These are phyloP conservation scores for Heliamphora pulchella DNA, from an alignment of 179 eudicot species.

Conservation along the genomic window DNA sequence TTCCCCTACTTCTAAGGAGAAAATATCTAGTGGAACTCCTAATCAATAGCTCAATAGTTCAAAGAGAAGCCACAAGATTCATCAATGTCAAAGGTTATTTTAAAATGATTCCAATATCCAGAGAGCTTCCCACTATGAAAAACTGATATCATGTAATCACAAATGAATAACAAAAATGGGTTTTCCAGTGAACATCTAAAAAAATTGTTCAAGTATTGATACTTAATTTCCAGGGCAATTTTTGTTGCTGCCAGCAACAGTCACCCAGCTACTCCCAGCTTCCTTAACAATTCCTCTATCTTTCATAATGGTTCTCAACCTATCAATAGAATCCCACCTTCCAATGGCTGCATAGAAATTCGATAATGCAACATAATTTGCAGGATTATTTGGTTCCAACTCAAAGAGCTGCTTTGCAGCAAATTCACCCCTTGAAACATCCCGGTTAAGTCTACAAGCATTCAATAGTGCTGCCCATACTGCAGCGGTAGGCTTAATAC, in stretches of 20 bases:
- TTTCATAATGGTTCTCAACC: constrained; percentile 30
- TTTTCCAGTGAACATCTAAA: too few relatives aligned
- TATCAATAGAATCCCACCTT: constrained; percentile 29
- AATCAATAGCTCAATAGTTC: too few relatives aligned
- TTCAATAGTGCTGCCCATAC: constrained; percentile 35
- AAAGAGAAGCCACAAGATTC: too few relatives aligned
- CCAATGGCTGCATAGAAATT: constrained; percentile 35
- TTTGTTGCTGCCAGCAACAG: constrained; percentile 1
- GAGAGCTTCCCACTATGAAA: too few relatives aligned
- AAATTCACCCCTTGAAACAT: constrained; percentile 26
- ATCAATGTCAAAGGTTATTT: too few relatives aligned
- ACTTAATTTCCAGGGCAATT: background rate
- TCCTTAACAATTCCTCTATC: constrained; percentile 25
- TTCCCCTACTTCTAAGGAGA: too few relatives aligned
- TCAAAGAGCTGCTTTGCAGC: constrained; percentile 27
- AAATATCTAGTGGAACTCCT: too few relatives aligned
- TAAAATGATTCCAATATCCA: too few relatives aligned
- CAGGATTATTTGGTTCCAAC: constrained; percentile 29
- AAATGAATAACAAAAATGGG: too few relatives aligned
- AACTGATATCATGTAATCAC: too few relatives aligned
- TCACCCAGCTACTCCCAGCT: constrained; percentile 31
- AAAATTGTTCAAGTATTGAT: too few relatives aligned
- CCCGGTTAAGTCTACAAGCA: constrained; percentile 28
- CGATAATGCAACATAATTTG: constrained; percentile 25
- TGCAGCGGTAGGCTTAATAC: constrained; percentile 19